Evolutionary conservation across 129 eudicot species (phyloP).

Genomic region (Scalesia atractyloides): DNA sequence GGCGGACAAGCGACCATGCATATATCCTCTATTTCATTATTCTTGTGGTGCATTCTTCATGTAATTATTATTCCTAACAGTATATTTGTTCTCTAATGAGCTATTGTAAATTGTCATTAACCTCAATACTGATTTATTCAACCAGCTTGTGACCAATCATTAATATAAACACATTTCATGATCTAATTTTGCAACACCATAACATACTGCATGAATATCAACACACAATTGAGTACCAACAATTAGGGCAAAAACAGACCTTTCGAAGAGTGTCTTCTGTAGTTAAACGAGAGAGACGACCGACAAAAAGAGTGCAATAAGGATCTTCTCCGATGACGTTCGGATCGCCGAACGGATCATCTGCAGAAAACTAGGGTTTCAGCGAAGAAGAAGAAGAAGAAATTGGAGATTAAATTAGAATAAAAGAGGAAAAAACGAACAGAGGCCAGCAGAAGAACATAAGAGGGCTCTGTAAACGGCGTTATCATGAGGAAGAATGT

Average conservation of each 20-base stretch:
- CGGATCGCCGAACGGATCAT: conserved; percentile 91
- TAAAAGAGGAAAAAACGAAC: conserved; percentile 29
- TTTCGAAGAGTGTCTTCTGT: conserved; percentile 69
- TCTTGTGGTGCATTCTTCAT: background rate
- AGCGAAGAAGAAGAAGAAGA: background rate
- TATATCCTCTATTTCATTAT: background rate
- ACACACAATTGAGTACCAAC: background rate
- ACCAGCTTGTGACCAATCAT: background rate
- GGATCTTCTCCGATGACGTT: conserved; percentile 85
- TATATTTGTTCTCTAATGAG: background rate
- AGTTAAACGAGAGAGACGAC: conserved; percentile 70
- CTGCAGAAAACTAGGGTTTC: conserved; percentile 32
- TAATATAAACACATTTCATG: conserved; percentile 3
- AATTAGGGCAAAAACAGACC: conserved; percentile 44
- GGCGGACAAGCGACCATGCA: no score
- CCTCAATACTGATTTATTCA: background rate
- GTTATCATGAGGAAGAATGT: conserved; percentile 90
- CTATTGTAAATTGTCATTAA: background rate
- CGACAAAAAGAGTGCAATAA: conserved; percentile 78
- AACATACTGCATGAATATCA: background rate
- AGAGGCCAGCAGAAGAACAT: conserved; percentile 89
- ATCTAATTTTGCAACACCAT: background rate
- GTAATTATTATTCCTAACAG: background rate
- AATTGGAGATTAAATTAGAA: background rate
- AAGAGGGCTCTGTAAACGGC: conserved; percentile 90